These are phyloP conservation scores for Truncatella angustata DNA, from an alignment of 2,329 filamentous ascomycete species.

Conservation along the genomic window DNA sequence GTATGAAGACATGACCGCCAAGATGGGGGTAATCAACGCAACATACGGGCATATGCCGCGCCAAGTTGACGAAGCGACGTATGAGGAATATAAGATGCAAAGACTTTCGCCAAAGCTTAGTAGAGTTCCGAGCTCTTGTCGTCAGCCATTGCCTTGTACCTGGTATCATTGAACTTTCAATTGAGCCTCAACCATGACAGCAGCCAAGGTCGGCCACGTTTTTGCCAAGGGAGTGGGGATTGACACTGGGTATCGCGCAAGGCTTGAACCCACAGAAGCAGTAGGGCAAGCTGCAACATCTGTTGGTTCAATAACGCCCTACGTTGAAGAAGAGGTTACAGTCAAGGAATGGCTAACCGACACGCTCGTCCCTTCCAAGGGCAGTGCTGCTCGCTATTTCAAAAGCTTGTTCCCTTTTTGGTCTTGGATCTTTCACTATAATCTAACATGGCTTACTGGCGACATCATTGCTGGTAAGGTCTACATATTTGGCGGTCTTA, in stretches of 20 bases:
- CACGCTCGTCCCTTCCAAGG: slow-evolving; percentile 53
- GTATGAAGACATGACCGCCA: neutral
- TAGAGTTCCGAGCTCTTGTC: neutral
- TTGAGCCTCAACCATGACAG: slow-evolving; percentile 11
- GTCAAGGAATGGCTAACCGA: slow-evolving; percentile 68
- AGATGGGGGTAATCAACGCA: neutral
- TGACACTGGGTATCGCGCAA: slow-evolving; percentile 26
- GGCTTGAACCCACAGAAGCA: slow-evolving; percentile 22
- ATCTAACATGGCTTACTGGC: slow-evolving; percentile 81
- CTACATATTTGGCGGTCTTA: slow-evolving; percentile 7
- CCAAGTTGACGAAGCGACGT: neutral
- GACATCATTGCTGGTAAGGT: slow-evolving; percentile 77
- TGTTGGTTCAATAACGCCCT: slow-evolving; percentile 58
- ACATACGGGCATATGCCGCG: neutral
- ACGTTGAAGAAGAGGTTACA: slow-evolving; percentile 78
- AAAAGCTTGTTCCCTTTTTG: slow-evolving; percentile 79
- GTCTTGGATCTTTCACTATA: slow-evolving; percentile 84
- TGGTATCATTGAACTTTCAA: neutral
- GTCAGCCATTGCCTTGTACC: neutral
- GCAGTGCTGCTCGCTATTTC: slow-evolving; percentile 58
- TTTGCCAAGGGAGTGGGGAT: slow-evolving; percentile 29
- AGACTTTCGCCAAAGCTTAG: neutral
- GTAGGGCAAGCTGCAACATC: slow-evolving; percentile 25
- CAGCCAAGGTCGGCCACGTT: slow-evolving; percentile 18
- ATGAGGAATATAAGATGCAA: neutral